Conservation (phyloP, 345 rosid genomes). For the Corchorus capsularis region DNA sequence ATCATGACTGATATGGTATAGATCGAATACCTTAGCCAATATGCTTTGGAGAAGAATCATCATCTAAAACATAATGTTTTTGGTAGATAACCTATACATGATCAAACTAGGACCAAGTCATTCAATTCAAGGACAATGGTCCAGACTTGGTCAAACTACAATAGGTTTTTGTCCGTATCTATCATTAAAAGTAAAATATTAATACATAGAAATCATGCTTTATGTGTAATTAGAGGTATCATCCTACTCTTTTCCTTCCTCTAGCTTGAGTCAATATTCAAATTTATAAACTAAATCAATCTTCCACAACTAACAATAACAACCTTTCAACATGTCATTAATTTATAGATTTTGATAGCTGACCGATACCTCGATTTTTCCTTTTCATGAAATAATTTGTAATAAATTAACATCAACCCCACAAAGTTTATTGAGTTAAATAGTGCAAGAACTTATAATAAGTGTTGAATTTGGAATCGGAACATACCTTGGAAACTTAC, state of each 20-base stretch:
- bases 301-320: not conserved
- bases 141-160: not conserved
- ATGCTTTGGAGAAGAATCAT: no score
- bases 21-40: no score
- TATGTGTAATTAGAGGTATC: not conserved
- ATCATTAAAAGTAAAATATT: no score
- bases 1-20: no score
- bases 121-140: not conserved
- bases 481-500: no score
- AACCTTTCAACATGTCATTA: not conserved
- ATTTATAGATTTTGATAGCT: not conserved
- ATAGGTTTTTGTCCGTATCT: no score
- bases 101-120: not conserved
- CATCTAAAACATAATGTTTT: not conserved
- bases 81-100: not conserved
- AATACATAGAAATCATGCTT: not conserved
- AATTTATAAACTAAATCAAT: not conserved
- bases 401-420: no score
- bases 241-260: not conserved
- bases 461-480: no score
- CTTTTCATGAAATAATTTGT: no score
- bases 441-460: no score
- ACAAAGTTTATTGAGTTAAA: no score
- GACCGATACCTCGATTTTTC: not conserved
- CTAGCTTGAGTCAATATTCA: not conserved